phyloP scores from a whole-genome alignment of 495 filamentous ascomycete species.

The Aspergillus indologenus region DNA sequence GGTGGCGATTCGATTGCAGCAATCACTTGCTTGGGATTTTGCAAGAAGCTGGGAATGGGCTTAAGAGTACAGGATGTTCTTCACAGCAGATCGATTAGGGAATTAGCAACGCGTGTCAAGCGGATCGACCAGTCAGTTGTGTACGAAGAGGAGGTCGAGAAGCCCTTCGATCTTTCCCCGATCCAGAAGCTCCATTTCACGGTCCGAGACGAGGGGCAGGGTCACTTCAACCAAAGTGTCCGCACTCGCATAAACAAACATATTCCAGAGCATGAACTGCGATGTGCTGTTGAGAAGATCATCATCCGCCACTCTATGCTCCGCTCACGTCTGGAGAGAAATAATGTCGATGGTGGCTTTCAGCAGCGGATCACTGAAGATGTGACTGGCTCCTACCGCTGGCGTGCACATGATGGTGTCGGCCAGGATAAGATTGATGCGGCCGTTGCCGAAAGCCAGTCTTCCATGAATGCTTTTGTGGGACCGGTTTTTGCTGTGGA shows the following conservation, averaged over 20 bases:
- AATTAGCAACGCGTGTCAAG: constrained; percentile 37
- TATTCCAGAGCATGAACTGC: constrained; percentile 46
- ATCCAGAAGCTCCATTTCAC: constrained; percentile 72
- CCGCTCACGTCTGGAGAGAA: constrained; percentile 56
- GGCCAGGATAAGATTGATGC: constrained; percentile 28
- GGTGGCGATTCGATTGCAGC: constrained; percentile 70
- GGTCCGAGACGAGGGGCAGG: constrained; percentile 48
- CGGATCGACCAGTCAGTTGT: constrained; percentile 27
- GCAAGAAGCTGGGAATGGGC: constrained; percentile 49
- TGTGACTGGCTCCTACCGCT: constrained; percentile 37
- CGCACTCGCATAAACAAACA: constrained; percentile 54
- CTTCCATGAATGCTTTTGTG: constrained; percentile 39
- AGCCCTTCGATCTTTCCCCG: constrained; percentile 63
- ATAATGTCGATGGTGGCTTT: constrained; percentile 22
- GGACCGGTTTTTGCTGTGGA: constrained; percentile 46
- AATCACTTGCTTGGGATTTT: constrained; percentile 59
- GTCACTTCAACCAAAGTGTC: constrained; percentile 74
- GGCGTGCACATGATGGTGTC: constrained; percentile 22
- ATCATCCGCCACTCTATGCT: constrained; percentile 70
- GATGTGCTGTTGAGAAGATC: constrained; percentile 53
- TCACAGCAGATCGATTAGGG: constrained; percentile 44
- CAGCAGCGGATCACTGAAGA: constrained; percentile 40
- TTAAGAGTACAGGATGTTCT: constrained; percentile 54
- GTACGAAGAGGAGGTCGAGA: constrained; percentile 41
- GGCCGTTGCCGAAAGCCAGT: constrained; percentile 38